These are phyloP conservation scores for Penicillium desertorum DNA, from an alignment of 495 filamentous ascomycete genomes.

Conservation along the genomic window DNA sequence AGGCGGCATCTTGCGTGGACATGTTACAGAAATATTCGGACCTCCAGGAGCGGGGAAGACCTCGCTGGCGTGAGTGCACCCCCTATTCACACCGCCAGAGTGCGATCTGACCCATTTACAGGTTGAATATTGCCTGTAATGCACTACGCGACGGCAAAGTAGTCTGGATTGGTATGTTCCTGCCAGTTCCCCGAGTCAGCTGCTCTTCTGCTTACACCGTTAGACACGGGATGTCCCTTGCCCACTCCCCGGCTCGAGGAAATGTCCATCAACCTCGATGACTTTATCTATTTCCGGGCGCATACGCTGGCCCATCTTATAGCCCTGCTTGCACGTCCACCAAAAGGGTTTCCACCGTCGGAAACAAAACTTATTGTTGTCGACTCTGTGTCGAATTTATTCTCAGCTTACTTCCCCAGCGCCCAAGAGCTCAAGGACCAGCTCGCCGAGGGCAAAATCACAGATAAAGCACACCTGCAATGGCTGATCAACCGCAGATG, in stretches of 20 bases:
- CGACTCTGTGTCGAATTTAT: constrained; percentile 71
- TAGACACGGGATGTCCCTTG: constrained; percentile 53
- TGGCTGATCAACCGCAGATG: constrained; percentile 63
- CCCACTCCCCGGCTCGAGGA: constrained; percentile 39
- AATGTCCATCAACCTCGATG: constrained; percentile 32
- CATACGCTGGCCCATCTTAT: constrained; percentile 72
- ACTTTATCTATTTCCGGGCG: constrained; percentile 48
- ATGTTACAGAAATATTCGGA: constrained; percentile 86
- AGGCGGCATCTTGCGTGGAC: constrained; percentile 63
- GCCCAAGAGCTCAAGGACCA: constrained; percentile 42
- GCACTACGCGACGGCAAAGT: constrained; percentile 61
- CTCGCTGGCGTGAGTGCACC: constrained; percentile 62
- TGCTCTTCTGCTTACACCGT: constrained; percentile 13
- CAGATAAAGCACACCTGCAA: constrained; percentile 42
- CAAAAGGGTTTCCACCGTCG: constrained; percentile 55
- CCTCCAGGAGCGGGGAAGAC: constrained; percentile 90
- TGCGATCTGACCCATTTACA: constrained; percentile 29
- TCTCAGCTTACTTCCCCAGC: constrained; percentile 70
- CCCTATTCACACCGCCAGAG: neutral
- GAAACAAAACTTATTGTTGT: constrained; percentile 68
- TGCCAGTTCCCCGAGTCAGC: neutral
- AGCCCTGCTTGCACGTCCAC: constrained; percentile 65
- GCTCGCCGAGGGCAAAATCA: constrained; percentile 26
- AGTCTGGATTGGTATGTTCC: constrained; percentile 80
- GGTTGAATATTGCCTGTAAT: constrained; percentile 66